Evolutionary conservation across 2,329 filamentous ascomycete species (phyloP).

Genomic region (Cladophialophora chaetospira): DNA sequence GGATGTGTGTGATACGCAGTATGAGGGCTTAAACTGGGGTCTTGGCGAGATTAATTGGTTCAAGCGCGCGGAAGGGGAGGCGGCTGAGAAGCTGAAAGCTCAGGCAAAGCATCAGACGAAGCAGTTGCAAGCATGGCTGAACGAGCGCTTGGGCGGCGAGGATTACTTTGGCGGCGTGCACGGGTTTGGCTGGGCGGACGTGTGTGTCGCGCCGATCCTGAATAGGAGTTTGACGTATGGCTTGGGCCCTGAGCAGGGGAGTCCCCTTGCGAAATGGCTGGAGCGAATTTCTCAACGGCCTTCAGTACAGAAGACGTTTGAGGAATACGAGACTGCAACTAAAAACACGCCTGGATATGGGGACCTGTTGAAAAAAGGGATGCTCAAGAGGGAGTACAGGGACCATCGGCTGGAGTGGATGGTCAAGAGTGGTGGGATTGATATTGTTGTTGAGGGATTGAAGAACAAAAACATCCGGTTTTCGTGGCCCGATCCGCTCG

Average conservation of each 20-base stretch:
- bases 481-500: constrained; percentile 13
- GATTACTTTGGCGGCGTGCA: constrained; percentile 14
- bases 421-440: constrained; percentile 24
- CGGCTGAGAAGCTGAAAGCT: not conserved
- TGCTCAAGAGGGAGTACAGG: constrained; percentile 21
- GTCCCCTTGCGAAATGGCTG: constrained; percentile 3
- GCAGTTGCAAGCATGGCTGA: constrained; percentile 9
- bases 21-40: constrained; percentile 20
- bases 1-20: constrained; percentile 17
- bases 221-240: constrained; percentile 13
- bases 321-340: constrained; percentile 8
- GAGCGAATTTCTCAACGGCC: not conserved
- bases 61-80: constrained; percentile 12
- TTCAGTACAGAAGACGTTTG: constrained; percentile 9
- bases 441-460: constrained; percentile 21
- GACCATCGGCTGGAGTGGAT: constrained; percentile 30
- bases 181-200: constrained; percentile 17
- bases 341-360: not conserved
- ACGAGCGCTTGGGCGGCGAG: constrained; percentile 2
- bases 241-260: constrained; percentile 4
- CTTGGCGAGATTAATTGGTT: constrained; percentile 11
- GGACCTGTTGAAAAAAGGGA: constrained; percentile 7
- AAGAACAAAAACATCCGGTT: constrained; percentile 25
- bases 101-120: constrained; percentile 7
- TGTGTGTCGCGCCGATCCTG: constrained; percentile 15